Evolutionary conservation across 768 basidiomycete genomes (phyloP), one percentile per base, ranked within the genome.

Genomic region (Lepiota subincarnata): DNA sequence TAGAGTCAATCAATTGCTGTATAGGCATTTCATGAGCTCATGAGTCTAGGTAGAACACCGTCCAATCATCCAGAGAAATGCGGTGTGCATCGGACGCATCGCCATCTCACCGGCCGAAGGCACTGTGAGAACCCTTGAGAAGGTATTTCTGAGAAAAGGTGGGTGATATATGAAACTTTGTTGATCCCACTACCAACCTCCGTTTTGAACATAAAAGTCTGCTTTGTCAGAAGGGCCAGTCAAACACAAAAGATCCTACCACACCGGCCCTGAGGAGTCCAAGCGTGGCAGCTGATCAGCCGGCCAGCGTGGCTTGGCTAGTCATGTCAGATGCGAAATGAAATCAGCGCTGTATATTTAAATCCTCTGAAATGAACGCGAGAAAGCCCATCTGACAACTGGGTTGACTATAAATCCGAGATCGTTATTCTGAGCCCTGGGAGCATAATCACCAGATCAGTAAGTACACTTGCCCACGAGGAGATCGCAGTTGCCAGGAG

Each of bases 401-500:
- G 13, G n/a, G 22, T 40, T 48, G 44, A 34, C 28, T 47, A 24
- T 41, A 54, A 47, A 45, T 38, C 53, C 45, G 46, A 54, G 38
- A 54, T 54, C 38, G 31, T 18, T 12, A 8, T 19, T 14, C 39
- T 31, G 18, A 50, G 14, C 39, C 31, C 39, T 50, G 50, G 20
- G 40, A 36, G 26, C 16, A 35, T 39, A 31, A 12, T 28, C 24
- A 47, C 35, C 45, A 47, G 16, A 19, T 18, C 28, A 35, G 16
- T 12, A 28, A n/a, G 40, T 14, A 19, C 31, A 14, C 46, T 19
- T 34, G 38, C 11, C 28, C 24, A 39, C 45, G 46, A 39, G 53
- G 46, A 54, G 45, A 54, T 54, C 53, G 53, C 45, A 53, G 52
- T 14, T 22, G 38, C 35, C 18, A 48, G n/a, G 10, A 46, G 44